Conservation (phyloP, 768 basidiomycete species). For the Leccinum barrowsii region DNA sequence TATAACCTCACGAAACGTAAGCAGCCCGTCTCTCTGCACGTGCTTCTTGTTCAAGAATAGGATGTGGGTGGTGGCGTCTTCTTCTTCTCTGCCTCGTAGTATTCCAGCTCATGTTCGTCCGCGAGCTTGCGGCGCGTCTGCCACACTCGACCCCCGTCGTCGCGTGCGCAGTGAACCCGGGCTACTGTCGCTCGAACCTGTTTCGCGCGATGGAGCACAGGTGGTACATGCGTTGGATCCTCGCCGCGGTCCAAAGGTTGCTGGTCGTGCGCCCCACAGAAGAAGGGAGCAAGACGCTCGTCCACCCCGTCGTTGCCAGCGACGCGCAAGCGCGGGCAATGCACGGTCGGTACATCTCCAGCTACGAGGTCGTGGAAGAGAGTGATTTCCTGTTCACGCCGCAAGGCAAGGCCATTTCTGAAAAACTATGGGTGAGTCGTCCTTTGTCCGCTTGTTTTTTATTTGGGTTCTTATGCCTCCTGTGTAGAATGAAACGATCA, state of each 20-base stretch:
- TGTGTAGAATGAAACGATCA: conserved; percentile 14
- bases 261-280: conserved; percentile 27
- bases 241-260: conserved; percentile 3
- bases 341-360: conserved; percentile 29
- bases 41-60: background rate
- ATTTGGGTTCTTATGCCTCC: background rate
- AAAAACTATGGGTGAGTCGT: conserved; percentile 28
- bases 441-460: background rate
- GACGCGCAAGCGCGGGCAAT: background rate
- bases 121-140: conserved; percentile 27
- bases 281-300: conserved; percentile 32
- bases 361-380: conserved; percentile 22
- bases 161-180: conserved; percentile 28
- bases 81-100: conserved; percentile 11
- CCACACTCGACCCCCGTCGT: conserved; percentile 21
- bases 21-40: background rate
- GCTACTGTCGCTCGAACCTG: conserved; percentile 30
- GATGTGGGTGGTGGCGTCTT: background rate
- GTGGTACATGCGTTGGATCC: conserved; percentile 5
- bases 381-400: conserved; percentile 26
- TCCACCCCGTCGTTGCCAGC: conserved; percentile 26
- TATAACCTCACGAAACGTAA: conserved; percentile 26
- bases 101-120: conserved; percentile 28
- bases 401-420: conserved; percentile 26
- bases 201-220: conserved; percentile 16